A percentile compares a stretch with the other conserved stretches of the same genome.
Evolutionary conservation across 805 yeast genomes (phyloP).

Genomic region (Candida easanensis): DNA sequence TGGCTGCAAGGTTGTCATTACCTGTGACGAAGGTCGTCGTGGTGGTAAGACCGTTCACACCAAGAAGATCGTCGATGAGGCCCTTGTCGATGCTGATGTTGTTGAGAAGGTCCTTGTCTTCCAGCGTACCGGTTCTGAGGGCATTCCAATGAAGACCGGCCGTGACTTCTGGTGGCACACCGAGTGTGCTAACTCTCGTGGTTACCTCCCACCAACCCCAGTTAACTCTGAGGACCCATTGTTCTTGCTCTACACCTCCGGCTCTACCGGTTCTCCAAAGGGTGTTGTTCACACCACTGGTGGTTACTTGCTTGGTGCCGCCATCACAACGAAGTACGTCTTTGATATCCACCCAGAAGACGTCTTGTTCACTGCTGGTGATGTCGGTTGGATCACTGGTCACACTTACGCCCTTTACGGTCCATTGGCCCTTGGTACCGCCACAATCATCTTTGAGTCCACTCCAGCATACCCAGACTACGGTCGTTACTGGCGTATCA

Average conservation of each 20-base stretch:
- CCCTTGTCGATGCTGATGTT: constrained; percentile 62
- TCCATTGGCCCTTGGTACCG: constrained; percentile 83
- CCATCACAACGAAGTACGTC: constrained; percentile 86
- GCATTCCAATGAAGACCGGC: constrained; percentile 68
- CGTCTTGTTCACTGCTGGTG: constrained; percentile 93
- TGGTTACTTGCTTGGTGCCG: constrained; percentile 91
- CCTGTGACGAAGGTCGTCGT: constrained; percentile 93
- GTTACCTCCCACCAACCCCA: constrained; percentile 83
- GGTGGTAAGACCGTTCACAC: constrained; percentile 93
- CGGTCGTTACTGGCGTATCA: constrained; percentile 95
- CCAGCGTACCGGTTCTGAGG: constrained; percentile 79
- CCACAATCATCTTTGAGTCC: constrained; percentile 93
- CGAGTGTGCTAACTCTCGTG: constrained; percentile 45
- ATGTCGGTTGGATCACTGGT: constrained; percentile 99
- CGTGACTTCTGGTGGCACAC: constrained; percentile 98
- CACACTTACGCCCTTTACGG: constrained; percentile 96
- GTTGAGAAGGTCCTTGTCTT: constrained; percentile 84
- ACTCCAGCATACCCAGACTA: constrained; percentile 96
- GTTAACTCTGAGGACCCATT: constrained; percentile 93
- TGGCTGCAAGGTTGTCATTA: constrained; percentile 78
- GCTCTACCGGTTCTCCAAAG: constrained; percentile 98
- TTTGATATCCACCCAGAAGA: constrained; percentile 91
- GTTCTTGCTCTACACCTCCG: constrained; percentile 93
- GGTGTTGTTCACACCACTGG: constrained; percentile 96
- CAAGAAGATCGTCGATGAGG: constrained; percentile 94